Percentiles rank a stretch among this genome's conserved stretches.
These are phyloP conservation scores for Ophiostoma montium DNA, from an alignment of 2,329 filamentous ascomycete genomes.

Conservation along the genomic window DNA sequence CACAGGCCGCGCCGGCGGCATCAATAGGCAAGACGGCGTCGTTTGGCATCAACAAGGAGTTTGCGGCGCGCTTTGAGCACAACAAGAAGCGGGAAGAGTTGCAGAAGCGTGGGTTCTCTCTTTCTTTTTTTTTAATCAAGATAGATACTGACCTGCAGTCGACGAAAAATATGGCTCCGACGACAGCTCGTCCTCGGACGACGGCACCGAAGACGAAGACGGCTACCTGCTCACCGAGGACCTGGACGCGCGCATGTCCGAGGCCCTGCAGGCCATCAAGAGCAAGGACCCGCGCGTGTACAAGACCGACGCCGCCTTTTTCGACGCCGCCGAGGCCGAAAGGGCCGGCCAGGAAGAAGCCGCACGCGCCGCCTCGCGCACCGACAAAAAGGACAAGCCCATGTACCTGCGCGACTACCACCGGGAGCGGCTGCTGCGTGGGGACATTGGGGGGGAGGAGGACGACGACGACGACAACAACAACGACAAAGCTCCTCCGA, in stretches of 20 bases:
- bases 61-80: constrained; percentile 78
- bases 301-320: constrained; percentile 68
- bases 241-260: constrained; percentile 75
- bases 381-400: constrained; percentile 55
- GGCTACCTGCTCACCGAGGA: constrained; percentile 75
- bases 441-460: constrained; percentile 47
- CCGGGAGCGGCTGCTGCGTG: constrained; percentile 67
- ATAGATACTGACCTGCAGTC: constrained; percentile 34
- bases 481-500: constrained; percentile 26
- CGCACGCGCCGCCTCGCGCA: constrained; percentile 31
- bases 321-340: constrained; percentile 45
- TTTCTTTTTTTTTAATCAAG: background rate
- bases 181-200: constrained; percentile 48
- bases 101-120: constrained; percentile 42
- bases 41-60: constrained; percentile 83
- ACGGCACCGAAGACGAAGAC: constrained; percentile 81
- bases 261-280: constrained; percentile 74
- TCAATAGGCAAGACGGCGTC: constrained; percentile 14
- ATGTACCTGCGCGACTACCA: constrained; percentile 86
- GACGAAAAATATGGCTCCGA: constrained; percentile 69
- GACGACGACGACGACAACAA: constrained; percentile 35
- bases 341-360: constrained; percentile 17
- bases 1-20: background rate
- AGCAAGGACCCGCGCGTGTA: constrained; percentile 87
- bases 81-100: constrained; percentile 94